Percentiles rank a stretch among this genome's conserved stretches.
These are phyloP conservation scores for Musa itinerans DNA, from an alignment of 176 grass and related monocot species.

Conservation along the genomic window DNA sequence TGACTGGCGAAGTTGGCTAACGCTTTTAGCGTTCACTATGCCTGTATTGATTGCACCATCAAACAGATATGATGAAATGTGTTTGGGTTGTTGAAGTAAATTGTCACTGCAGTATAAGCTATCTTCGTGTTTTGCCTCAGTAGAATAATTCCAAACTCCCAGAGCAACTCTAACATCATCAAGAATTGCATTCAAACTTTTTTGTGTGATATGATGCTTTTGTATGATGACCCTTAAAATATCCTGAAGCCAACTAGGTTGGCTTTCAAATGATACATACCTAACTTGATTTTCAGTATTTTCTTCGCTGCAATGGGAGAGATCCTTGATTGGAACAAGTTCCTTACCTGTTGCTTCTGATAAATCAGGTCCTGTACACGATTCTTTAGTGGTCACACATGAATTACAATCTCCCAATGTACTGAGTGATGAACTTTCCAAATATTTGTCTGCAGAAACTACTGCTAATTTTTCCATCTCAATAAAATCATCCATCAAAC, in stretches of 20 bases:
- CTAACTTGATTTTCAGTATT: constrained; percentile 1
- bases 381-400: constrained; percentile 11
- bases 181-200: constrained; percentile 39
- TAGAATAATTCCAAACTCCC: constrained; percentile 18
- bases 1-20: neutral
- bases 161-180: constrained; percentile 40
- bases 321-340: neutral
- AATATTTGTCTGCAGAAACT: constrained; percentile 10
- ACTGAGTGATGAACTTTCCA: constrained; percentile 20
- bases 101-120: neutral
- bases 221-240: constrained; percentile 47
- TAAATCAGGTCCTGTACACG: neutral
- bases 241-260: constrained; percentile 41
- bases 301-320: neutral
- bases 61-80: neutral
- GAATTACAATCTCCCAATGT: neutral
- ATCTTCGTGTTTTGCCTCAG: neutral
- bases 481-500: constrained; percentile 44
- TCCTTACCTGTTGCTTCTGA: constrained; percentile 12
- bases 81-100: neutral
- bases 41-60: neutral
- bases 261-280: constrained; percentile 17
- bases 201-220: constrained; percentile 47
- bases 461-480: constrained; percentile 51
- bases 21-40: neutral